These are phyloP conservation scores for Podila verticillata DNA, from an alignment of 192 early-diverging fungal genomes.

Conservation along the genomic window DNA sequence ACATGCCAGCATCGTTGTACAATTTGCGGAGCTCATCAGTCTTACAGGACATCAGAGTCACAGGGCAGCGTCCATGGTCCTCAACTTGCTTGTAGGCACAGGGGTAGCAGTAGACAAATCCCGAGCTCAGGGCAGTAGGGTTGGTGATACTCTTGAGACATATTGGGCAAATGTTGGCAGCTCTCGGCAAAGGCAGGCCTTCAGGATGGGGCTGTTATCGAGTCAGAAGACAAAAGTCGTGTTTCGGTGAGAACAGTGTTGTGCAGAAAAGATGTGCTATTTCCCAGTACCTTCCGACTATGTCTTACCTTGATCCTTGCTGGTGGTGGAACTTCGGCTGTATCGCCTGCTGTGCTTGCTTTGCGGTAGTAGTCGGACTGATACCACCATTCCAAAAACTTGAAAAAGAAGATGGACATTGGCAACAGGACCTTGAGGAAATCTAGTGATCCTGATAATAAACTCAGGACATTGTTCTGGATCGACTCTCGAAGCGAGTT, in stretches of 20 bases:
- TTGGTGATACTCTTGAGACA: slow-evolving; percentile 80
- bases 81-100: slow-evolving; percentile 84
- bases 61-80: slow-evolving; percentile 78
- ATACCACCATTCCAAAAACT: slow-evolving; percentile 98
- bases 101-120: slow-evolving; percentile 95
- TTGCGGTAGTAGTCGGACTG: slow-evolving; percentile 80
- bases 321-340: slow-evolving; percentile 78
- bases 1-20: slow-evolving; percentile 61
- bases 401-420: slow-evolving; percentile 92
- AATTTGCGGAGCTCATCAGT: slow-evolving; percentile 73
- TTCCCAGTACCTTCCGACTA: not conserved
- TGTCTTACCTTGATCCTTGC: slow-evolving; percentile 66
- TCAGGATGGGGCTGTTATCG: slow-evolving; percentile 71
- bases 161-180: slow-evolving; percentile 82
- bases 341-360: slow-evolving; percentile 44
- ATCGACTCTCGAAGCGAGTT: slow-evolving; percentile 28
- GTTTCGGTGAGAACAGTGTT: no score
- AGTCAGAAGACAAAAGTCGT: not conserved
- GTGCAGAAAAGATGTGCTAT: not conserved
- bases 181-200: slow-evolving; percentile 78
- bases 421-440: slow-evolving; percentile 83
- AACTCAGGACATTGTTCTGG: slow-evolving; percentile 32
- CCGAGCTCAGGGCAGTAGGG: slow-evolving; percentile 85
- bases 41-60: slow-evolving; percentile 69
- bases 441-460: slow-evolving; percentile 70